phyloP scores from a whole-genome alignment of 1,284 basidiomycete genomes.

The Microbotryum lychnidis-dioicae region DNA sequence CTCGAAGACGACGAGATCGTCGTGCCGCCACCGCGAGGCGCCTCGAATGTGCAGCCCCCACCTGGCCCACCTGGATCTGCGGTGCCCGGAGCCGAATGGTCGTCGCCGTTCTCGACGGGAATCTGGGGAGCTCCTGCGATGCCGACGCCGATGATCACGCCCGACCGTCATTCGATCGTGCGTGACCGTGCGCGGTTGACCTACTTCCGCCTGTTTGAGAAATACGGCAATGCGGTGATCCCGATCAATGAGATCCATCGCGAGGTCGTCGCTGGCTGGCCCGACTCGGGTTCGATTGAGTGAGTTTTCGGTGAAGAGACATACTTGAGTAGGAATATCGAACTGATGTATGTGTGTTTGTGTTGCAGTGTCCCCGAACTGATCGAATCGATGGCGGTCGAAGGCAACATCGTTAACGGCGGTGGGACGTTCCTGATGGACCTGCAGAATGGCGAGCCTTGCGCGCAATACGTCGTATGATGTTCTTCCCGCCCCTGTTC shows the following conservation, averaged over 20 bases:
- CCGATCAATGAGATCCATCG: constrained; percentile 31
- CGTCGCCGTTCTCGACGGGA: constrained; percentile 14
- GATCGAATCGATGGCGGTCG: constrained; percentile 31
- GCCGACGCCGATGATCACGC: constrained; percentile 18
- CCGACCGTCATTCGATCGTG: constrained; percentile 31
- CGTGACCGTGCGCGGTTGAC: constrained; percentile 32
- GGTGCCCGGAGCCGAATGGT: constrained; percentile 2
- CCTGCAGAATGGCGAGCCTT: no score
- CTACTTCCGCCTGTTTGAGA: constrained; percentile 30
- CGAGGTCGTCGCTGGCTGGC: constrained; percentile 30
- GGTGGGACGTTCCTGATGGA: constrained; percentile 25
- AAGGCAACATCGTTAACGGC: constrained; percentile 30
- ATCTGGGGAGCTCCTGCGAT: constrained; percentile 27
- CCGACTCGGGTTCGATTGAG: constrained; percentile 27
- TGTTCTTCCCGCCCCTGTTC: no score
- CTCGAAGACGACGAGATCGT: constrained; percentile 31
- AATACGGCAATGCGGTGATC: constrained; percentile 17
- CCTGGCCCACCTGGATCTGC: constrained; percentile 1
- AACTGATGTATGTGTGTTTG: neutral
- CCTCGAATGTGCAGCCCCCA: constrained; percentile 1
- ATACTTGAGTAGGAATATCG: neutral
- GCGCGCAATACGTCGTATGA: no score
- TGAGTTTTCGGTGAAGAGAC: neutral
- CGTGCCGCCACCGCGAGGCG: constrained; percentile 14
- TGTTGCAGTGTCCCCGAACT: constrained; percentile 23